A percentile compares a stretch with the other conserved stretches of the same genome.
phyloP scores from a whole-genome alignment of 371 early-diverging fungal species.

The Lichtheimia corymbifera region DNA sequence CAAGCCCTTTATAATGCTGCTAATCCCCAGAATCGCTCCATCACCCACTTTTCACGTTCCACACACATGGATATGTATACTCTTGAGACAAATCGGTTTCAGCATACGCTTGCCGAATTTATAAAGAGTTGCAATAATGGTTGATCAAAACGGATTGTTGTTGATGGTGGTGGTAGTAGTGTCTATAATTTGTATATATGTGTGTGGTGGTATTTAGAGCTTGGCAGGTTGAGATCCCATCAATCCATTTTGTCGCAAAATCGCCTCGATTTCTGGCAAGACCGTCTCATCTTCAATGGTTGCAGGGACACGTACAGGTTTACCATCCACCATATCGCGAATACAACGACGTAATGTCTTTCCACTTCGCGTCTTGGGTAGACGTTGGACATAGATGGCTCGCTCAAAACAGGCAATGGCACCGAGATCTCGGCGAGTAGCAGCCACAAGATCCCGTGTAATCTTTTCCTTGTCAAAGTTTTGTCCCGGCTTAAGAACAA shows the following conservation, averaged over 20 bases:
- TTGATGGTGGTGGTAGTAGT: neutral
- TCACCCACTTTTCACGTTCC: constrained; percentile 21
- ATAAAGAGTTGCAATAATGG: constrained; percentile 5
- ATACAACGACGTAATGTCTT: constrained; percentile 87
- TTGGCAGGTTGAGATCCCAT: constrained; percentile 19
- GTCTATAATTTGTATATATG: neutral
- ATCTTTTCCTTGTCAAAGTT: constrained; percentile 29
- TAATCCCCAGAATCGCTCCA: neutral
- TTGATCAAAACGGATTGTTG: neutral
- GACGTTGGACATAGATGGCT: constrained; percentile 64
- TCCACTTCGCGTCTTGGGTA: constrained; percentile 94
- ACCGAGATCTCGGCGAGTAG: constrained; percentile 67
- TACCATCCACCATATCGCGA: constrained; percentile 71
- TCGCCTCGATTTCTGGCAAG: constrained; percentile 54
- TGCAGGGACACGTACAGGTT: constrained; percentile 67
- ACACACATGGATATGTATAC: constrained; percentile 34
- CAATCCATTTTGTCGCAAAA: constrained; percentile 29
- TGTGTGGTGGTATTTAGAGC: constrained; percentile 4
- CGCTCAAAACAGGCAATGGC: constrained; percentile 78
- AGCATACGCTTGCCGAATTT: constrained; percentile 10
- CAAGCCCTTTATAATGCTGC: constrained; percentile 15
- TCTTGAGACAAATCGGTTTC: constrained; percentile 12
- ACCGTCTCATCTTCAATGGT: constrained; percentile 82
- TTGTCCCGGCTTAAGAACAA: constrained; percentile 51
- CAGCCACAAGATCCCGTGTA: constrained; percentile 44